Evolutionary conservation across 257 asterid genomes (phyloP), one percentile per base, ranked within the genome.

Genomic region (Solanum bulbocastanum): DNA sequence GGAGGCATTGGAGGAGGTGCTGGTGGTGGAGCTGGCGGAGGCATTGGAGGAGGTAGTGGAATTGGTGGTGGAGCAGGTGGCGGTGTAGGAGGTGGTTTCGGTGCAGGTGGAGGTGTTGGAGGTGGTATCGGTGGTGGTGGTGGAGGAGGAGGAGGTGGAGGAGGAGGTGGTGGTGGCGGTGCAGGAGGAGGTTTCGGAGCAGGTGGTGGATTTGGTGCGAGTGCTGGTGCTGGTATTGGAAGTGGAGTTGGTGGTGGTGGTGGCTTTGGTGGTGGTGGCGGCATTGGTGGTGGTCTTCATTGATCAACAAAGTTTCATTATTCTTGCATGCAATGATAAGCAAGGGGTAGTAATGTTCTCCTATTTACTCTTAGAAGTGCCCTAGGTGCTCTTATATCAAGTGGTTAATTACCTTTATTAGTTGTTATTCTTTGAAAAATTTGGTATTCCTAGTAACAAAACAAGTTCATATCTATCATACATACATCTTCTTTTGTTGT

Each of bases 161-260:
- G 14, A 10, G 46, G 46, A 10, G 74, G n/a, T 1, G 71, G 42
- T 0, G 91, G 92, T 3, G 89, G 90, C 2, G 92, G 91, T 8
- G 20, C 16, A 0, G 91, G 87, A 14, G 73, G 36, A 5, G 90
- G 90, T 6, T 16, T 35, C 5, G 91, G 89, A 0, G 78, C 10
- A 14, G 91, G 91, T 5, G 89, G 79, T 1, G 91, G 92, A 10
- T 36, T 71, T 3, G 92, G 90, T 0, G 62, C 23, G 0, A 90
- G 92, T 1, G 89, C 68, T 3, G 92, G 92, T 0, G 89, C 58
- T 6, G 92, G 91, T 18, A 23, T 40, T 32, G 87, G 90, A n/a
- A 71, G 33, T 9, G 90, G 88, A 0, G 88, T 39, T 0, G 90
- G 90, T 1, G 88, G 62, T 3, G 88, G 30, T 11, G 89, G 84